phyloP scores from a whole-genome alignment of 345 rosid species.

The Salix exigua region DNA sequence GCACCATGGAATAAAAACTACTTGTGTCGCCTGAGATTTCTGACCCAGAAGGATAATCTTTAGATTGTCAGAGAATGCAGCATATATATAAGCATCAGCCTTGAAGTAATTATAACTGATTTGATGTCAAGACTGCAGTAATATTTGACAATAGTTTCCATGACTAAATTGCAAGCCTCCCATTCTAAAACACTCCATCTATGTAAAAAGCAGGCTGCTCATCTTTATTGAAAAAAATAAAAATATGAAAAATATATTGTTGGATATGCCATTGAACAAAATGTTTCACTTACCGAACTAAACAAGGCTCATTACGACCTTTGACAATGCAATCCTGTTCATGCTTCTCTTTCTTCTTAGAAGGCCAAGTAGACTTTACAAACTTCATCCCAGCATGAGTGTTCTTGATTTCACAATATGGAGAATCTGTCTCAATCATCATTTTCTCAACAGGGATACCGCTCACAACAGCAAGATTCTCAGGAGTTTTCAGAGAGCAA shows the following conservation, averaged over 20 bases:
- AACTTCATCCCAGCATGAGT: slow-evolving; percentile 73
- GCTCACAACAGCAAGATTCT: slow-evolving; percentile 75
- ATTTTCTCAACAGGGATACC: slow-evolving; percentile 75
- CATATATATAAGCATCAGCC: not conserved
- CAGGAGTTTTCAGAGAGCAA: slow-evolving; percentile 78
- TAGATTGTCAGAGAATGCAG: not conserved
- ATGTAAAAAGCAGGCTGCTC: not conserved
- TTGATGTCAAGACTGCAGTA: not conserved
- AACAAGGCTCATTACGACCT: slow-evolving; percentile 95
- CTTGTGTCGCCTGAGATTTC: not conserved
- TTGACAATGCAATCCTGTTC: slow-evolving; percentile 66
- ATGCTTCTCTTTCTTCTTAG: slow-evolving; percentile 90
- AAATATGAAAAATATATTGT: not conserved
- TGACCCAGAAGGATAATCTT: not conserved
- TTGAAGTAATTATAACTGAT: not conserved
- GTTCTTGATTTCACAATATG: slow-evolving; percentile 87
- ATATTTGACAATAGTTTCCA: not conserved
- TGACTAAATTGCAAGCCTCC: not conserved
- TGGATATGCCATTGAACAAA: not conserved
- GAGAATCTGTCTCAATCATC: slow-evolving; percentile 99
- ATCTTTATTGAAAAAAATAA: not conserved
- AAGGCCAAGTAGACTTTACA: slow-evolving; percentile 73
- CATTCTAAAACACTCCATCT: not conserved
- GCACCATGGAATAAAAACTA: not conserved
- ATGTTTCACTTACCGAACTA: slow-evolving; percentile 59